Base-by-base conservation (phyloP, 2,329 filamentous ascomycete genomes). In the Arthrocladium fulminans region DNA sequence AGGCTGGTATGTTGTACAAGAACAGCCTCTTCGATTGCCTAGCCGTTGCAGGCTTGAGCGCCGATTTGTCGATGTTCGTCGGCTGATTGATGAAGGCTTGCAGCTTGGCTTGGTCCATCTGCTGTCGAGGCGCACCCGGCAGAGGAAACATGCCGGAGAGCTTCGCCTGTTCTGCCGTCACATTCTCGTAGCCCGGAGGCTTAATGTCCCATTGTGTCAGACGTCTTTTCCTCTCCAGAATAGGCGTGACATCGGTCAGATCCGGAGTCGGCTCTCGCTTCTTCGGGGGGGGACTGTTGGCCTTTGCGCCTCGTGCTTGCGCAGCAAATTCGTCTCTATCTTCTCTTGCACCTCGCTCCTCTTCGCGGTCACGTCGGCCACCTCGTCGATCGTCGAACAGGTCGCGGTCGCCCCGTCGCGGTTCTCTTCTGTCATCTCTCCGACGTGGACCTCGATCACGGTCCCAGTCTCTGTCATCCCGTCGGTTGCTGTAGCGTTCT, bases 131-230 rank as follows among this genome's bases (percentile, higher is more conserved):
- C 53, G 92, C 92, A 56, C 92, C 92, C 2, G 92, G 92, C 39
- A 99, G 80, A 52, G 94, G 89, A 73, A 98, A 99, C 92, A 98
- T 96, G 72, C 90, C 81, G 2, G 94, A 98, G 38, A 98, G 77
- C 73, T 99, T 99, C 44, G 92, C 94, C 67, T 98, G 94, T 68
- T 98, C 94, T 19, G 92, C 88, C 2, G 92, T 96, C 56, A 99
- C 90, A 67, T 92, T 94, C 63, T 98, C 94, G 63, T 99, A 99
- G 38, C 92, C 90, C 13, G 88, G 87, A 4, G 92, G 92, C 71
- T 98, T 98, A 67, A 98, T 96, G 66, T 99, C 94, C 92, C 92
- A 99, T 68, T 98, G 94, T 29, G 89, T 97, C 74, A 98, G 73
- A 51, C 92, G 84, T 59, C 94, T 84, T 74, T 89, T 92, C 60